These are phyloP conservation scores for Candida endomychidarum DNA, from an alignment of 805 yeast genomes.

Conservation along the genomic window DNA sequence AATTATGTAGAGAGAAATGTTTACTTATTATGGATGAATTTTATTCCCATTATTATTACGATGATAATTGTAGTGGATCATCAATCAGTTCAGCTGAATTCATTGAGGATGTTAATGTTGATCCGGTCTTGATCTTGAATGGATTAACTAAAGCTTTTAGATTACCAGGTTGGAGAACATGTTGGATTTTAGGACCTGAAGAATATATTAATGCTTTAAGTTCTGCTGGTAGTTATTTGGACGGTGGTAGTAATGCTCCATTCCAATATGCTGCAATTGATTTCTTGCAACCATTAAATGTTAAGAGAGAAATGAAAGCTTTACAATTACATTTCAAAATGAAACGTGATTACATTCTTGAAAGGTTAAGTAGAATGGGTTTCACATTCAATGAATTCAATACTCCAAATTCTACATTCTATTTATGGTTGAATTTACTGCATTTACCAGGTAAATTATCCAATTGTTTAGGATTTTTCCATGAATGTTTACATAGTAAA, in stretches of 20 bases:
- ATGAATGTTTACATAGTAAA: constrained; percentile 58
- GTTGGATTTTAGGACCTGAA: constrained; percentile 65
- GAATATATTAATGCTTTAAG: constrained; percentile 54
- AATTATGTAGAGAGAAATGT: constrained; percentile 53
- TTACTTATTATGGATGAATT: constrained; percentile 64
- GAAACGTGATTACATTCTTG: constrained; percentile 56
- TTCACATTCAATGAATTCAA: constrained; percentile 43
- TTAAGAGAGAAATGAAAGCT: constrained; percentile 54
- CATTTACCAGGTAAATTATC: constrained; percentile 56
- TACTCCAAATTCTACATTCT: constrained; percentile 58
- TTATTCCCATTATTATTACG: constrained; percentile 58
- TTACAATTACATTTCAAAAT: constrained; percentile 55
- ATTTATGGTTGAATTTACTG: constrained; percentile 56
- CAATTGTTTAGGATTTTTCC: constrained; percentile 62
- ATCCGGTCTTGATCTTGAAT: constrained; percentile 59
- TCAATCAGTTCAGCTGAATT: constrained; percentile 51
- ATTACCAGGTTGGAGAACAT: constrained; percentile 63
- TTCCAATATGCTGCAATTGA: constrained; percentile 61
- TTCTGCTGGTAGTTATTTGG: constrained; percentile 59
- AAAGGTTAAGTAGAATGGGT: constrained; percentile 52
- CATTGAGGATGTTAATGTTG: constrained; percentile 54
- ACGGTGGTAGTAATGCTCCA: constrained; percentile 62
- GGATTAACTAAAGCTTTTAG: constrained; percentile 63
- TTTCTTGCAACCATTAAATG: constrained; percentile 51
- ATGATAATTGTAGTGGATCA: constrained; percentile 52